Conservation (phyloP, 768 basidiomycete species). For the Suillus subalutaceus region DNA sequence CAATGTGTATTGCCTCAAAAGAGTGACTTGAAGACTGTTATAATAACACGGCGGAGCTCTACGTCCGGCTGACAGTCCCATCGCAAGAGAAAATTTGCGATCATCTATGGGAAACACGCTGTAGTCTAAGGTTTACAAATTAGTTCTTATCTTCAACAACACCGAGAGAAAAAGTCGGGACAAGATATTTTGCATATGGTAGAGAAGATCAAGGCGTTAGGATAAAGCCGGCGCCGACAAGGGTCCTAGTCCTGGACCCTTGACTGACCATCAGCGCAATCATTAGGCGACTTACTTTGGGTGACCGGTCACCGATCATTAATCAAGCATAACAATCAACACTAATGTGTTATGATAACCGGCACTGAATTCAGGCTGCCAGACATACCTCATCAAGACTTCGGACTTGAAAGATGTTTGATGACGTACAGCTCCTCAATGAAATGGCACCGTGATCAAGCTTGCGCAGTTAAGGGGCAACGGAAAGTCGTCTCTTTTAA, state of each 20-base stretch:
- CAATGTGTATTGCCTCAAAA: conserved; percentile 2
- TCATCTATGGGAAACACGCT: background rate
- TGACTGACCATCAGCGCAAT: background rate
- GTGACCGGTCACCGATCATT: background rate
- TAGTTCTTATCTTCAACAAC: conserved; percentile 6
- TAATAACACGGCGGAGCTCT: background rate
- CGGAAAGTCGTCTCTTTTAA: background rate
- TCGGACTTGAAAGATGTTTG: background rate
- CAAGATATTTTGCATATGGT: too few species aligned
- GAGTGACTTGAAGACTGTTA: background rate
- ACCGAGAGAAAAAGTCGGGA: background rate
- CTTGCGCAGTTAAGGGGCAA: background rate
- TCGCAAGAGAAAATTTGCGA: background rate
- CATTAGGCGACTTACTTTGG: background rate
- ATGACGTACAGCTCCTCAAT: background rate
- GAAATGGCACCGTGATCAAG: background rate
- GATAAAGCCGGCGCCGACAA: conserved; percentile 4
- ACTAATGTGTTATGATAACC: background rate
- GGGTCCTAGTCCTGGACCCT: background rate
- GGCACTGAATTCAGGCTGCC: background rate
- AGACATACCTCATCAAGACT: background rate
- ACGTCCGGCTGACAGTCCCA: background rate
- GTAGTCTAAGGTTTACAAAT: background rate
- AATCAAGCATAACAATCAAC: background rate
- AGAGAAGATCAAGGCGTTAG: background rate